Evolutionary conservation across 768 basidiomycete genomes (phyloP).

Genomic region (Collybia sp.): DNA sequence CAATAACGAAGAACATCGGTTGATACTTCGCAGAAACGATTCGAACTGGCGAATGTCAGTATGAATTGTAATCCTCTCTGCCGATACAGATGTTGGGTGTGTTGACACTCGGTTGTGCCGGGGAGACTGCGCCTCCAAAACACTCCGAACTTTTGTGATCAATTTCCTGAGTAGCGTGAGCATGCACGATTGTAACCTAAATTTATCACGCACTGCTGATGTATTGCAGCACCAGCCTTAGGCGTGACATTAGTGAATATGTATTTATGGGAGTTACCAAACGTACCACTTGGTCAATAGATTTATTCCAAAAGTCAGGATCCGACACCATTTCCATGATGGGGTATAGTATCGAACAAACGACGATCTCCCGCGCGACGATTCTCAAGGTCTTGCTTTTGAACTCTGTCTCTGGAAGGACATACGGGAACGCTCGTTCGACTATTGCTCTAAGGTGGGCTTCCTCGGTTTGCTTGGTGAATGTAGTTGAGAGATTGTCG

Average conservation of each 20-base stretch:
- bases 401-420: slow-evolving; percentile 75
- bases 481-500: slow-evolving; percentile 82
- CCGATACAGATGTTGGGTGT: slow-evolving; percentile 28
- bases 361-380: slow-evolving; percentile 76
- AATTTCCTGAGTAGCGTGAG: slow-evolving; percentile 51
- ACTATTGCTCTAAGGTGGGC: slow-evolving; percentile 72
- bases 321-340: slow-evolving; percentile 91
- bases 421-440: slow-evolving; percentile 62
- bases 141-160: slow-evolving; percentile 83
- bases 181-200: neutral
- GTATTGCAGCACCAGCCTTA: slow-evolving; percentile 47
- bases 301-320: slow-evolving; percentile 95
- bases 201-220: slow-evolving; percentile 35
- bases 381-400: slow-evolving; percentile 66
- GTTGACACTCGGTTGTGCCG: slow-evolving; percentile 38
- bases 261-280: neutral
- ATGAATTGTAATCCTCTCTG: slow-evolving; percentile 76
- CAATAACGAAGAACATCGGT: slow-evolving; percentile 71
- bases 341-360: slow-evolving; percentile 80
- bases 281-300: slow-evolving; percentile 88
- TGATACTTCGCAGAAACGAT: slow-evolving; percentile 84
- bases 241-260: slow-evolving; percentile 1
- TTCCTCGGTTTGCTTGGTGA: slow-evolving; percentile 88
- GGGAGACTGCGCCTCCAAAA: slow-evolving; percentile 76
- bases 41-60: slow-evolving; percentile 86